Base-by-base conservation (phyloP, 352 stramenopile species). In the Globisporangium lucens region DNA sequence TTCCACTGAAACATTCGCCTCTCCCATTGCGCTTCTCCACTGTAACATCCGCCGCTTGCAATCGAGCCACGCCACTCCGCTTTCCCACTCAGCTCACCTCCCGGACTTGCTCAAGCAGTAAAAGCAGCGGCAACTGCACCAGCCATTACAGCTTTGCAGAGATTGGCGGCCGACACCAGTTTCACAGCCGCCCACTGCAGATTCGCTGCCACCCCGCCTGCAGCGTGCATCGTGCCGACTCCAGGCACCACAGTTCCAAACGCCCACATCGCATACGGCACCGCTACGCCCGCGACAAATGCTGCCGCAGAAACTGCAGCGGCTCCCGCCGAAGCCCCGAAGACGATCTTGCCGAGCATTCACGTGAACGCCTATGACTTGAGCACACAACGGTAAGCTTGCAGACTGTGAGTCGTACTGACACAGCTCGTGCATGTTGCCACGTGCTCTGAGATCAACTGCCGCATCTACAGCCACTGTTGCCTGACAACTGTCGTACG, bases 191-290 rank as follows among this genome's bases (percentile, higher is more conserved):
- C 17, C 27, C 41, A 30, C 27, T 56, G 58, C 0, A 64, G 22
- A 10, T 24, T 56, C 27, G 27, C 27, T 4, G 27, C 3, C 0
- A 30, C 0, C 10, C 58, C 58, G 6, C 38, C n/a, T 2, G 38
- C 13, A 22, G 38, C 2, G 27, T 56, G 58, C 7, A 64, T 24
- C 4, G 41, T 46, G 5, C 41, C 38, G 17, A 56, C 41, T 13
- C 27, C 58, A 6, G 29, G n/a, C 24, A 64, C 41, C 22, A 64
- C 41, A 10, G 24, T 56, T 7, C 41, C 41, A 46, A 56, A 64
- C 24, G 38, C 29, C 35, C 27, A 63, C 63, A 55, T 68, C 13
- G 33, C 43, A 33, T 29, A 51, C n/a, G 61, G 47, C 30, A 60
- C 33, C 20, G 30, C n/a, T 2, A 58, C 22, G 1, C 4, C 17